Percentiles rank a stretch among this genome's conserved stretches.
Evolutionary conservation across 2,329 filamentous ascomycete genomes (phyloP).

Genomic region (Niveomyces coronatus): DNA sequence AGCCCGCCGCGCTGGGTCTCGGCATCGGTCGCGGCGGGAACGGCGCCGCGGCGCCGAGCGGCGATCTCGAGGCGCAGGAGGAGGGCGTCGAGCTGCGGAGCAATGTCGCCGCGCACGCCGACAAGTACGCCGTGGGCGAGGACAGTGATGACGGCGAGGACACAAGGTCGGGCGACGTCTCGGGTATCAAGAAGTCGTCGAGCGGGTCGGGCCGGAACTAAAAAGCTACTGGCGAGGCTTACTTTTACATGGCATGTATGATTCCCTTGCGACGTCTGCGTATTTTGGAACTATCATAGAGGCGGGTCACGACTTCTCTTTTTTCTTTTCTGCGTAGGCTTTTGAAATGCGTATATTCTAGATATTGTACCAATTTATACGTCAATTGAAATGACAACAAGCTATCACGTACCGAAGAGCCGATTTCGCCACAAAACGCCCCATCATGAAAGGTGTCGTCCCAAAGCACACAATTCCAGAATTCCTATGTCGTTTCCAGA

Average conservation of each 20-base stretch:
- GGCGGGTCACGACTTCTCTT: no score
- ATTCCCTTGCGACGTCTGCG: no score
- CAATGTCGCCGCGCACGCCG: conserved; percentile 26
- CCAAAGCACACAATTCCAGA: neutral
- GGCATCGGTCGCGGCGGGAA: no score
- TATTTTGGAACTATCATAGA: no score
- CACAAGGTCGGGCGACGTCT: conserved; percentile 14
- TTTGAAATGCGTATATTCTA: no score
- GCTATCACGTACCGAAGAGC: no score
- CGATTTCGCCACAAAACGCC: conserved; percentile 9
- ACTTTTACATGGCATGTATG: no score
- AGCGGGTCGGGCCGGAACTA: neutral
- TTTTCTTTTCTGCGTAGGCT: no score
- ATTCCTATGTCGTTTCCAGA: conserved; percentile 6
- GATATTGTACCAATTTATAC: no score
- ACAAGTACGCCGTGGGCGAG: conserved; percentile 47
- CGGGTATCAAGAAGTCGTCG: conserved; percentile 3
- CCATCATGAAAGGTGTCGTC: neutral
- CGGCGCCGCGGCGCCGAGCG: conserved; percentile 30
- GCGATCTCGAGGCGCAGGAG: conserved; percentile 14
- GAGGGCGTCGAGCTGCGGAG: conserved; percentile 10
- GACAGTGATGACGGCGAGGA: conserved; percentile 44
- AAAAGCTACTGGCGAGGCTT: no score
- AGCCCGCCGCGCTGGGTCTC: no score
- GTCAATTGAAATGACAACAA: no score